A percentile compares a stretch with the other conserved stretches of the same genome.
phyloP scores from a whole-genome alignment of 1,284 basidiomycete species.

The Takashimella koratensis region DNA sequence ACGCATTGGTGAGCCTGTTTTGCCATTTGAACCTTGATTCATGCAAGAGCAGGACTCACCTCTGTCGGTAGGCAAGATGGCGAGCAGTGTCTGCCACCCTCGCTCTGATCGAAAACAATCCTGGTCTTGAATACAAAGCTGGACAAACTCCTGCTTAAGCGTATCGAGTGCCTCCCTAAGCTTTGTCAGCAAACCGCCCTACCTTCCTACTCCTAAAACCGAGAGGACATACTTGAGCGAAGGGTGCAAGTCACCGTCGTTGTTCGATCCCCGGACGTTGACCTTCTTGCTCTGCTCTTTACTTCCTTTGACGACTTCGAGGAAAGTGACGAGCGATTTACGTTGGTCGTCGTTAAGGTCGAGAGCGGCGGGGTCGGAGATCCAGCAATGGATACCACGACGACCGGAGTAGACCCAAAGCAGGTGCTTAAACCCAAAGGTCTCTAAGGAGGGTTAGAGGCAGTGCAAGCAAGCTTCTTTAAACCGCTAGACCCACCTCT shows the following conservation, averaged over 20 bases:
- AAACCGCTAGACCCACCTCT: constrained; percentile 56
- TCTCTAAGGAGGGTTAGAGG: constrained; percentile 46
- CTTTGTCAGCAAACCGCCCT: constrained; percentile 7
- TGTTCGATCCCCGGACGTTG: constrained; percentile 56
- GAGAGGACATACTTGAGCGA: constrained; percentile 59
- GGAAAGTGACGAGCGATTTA: constrained; percentile 75
- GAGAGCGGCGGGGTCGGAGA: constrained; percentile 85
- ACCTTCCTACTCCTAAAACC: too few relatives aligned
- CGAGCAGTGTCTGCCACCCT: constrained; percentile 71
- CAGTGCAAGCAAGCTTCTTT: too few relatives aligned
- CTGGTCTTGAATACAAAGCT: constrained; percentile 78
- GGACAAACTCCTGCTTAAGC: constrained; percentile 60
- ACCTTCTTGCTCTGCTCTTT: constrained; percentile 82
- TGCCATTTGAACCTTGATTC: too few relatives aligned
- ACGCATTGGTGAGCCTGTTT: too few relatives aligned
- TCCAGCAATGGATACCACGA: constrained; percentile 97
- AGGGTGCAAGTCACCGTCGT: constrained; percentile 61
- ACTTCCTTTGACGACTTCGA: constrained; percentile 81
- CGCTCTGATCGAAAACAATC: constrained; percentile 71
- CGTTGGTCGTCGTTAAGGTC: constrained; percentile 88
- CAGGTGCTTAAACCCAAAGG: constrained; percentile 73
- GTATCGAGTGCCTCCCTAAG: constrained; percentile 56
- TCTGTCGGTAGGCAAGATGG: constrained; percentile 65
- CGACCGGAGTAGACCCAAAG: constrained; percentile 99
- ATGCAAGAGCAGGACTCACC: constrained; percentile 30